Evolutionary conservation across 1,139 yeast species (phyloP).

Genomic region (Arxiozyma slooffiae): DNA sequence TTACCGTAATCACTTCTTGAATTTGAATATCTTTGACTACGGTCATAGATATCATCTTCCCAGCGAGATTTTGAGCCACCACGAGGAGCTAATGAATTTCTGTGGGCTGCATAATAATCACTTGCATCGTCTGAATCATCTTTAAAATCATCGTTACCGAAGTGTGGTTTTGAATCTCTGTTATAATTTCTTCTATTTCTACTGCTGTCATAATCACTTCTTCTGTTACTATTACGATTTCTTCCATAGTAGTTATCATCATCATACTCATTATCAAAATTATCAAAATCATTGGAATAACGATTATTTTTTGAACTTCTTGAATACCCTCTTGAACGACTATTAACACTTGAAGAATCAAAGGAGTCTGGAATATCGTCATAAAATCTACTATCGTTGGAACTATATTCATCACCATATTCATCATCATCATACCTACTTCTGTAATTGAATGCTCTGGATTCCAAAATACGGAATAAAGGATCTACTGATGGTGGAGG

Average conservation of each 20-base stretch:
- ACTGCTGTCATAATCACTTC: slow-evolving; percentile 1
- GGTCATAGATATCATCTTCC: slow-evolving; percentile 69
- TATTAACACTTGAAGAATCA: slow-evolving; percentile 20
- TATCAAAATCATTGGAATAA: slow-evolving; percentile 33
- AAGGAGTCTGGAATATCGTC: slow-evolving; percentile 31
- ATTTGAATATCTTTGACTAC: slow-evolving; percentile 8
- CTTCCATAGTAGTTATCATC: slow-evolving; percentile 19
- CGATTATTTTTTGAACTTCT: slow-evolving; percentile 30
- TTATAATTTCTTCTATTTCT: slow-evolving; percentile 7
- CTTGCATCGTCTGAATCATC: slow-evolving; percentile 33
- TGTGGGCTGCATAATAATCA: slow-evolving; percentile 23
- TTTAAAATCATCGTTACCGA: slow-evolving; percentile 10
- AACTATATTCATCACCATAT: slow-evolving; percentile 36
- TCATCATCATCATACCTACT: slow-evolving; percentile 42
- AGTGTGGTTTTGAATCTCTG: slow-evolving; percentile 5
- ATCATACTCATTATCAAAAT: slow-evolving; percentile 24
- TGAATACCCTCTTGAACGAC: slow-evolving; percentile 21
- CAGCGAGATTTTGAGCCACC: slow-evolving; percentile 40
- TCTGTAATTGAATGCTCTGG: slow-evolving; percentile 68
- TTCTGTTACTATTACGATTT: slow-evolving; percentile 7
- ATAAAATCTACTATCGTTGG: slow-evolving; percentile 24
- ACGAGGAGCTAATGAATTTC: slow-evolving; percentile 13
- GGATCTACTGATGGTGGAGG: slow-evolving; percentile 92
- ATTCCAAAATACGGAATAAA: slow-evolving; percentile 73
- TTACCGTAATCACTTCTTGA: slow-evolving; percentile 7